Evolutionary conservation across 306 rosid genomes (phyloP).

Genomic region (Arachis hypogaea): DNA sequence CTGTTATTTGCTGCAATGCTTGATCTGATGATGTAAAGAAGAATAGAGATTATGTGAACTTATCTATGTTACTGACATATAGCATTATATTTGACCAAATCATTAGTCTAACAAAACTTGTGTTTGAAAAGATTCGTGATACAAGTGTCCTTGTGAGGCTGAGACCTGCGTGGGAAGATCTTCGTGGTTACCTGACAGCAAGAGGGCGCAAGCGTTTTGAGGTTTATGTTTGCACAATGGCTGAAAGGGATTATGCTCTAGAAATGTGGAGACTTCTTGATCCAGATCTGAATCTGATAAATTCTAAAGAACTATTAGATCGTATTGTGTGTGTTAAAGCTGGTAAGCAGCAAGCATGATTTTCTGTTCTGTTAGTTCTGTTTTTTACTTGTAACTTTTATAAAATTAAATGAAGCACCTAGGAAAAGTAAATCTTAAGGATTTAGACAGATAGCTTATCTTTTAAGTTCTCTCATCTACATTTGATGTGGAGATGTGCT

Average conservation of each 20-base stretch:
- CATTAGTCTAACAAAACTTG: conserved; percentile 32
- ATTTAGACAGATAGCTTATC: conserved; percentile 7
- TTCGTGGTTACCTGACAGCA: conserved; percentile 93
- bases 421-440: conserved; percentile 2
- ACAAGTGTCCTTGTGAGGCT: conserved; percentile 99
- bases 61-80: conserved; percentile 12
- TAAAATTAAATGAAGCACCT: conserved; percentile 14
- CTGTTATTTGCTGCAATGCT: not conserved
- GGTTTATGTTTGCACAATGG: conserved; percentile 99
- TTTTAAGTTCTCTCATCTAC: conserved; percentile 16
- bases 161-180: conserved; percentile 99
- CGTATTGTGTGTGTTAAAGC: conserved; percentile 98
- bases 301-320: conserved; percentile 74
- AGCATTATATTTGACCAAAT: conserved; percentile 11
- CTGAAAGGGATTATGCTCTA: conserved; percentile 98
- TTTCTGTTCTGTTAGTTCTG: conserved; percentile 27
- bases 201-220: conserved; percentile 99
- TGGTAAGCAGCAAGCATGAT: conserved; percentile 57
- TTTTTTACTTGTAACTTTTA: conserved; percentile 28
- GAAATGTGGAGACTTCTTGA: conserved; percentile 99
- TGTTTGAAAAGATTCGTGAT: conserved; percentile 79
- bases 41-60: conserved; percentile 3
- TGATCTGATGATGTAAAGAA: conserved; percentile 24
- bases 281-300: conserved; percentile 95
- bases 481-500: conserved; percentile 20